Base-by-base conservation (phyloP, 495 filamentous ascomycete species). In the Delitschia confertaspora region DNA sequence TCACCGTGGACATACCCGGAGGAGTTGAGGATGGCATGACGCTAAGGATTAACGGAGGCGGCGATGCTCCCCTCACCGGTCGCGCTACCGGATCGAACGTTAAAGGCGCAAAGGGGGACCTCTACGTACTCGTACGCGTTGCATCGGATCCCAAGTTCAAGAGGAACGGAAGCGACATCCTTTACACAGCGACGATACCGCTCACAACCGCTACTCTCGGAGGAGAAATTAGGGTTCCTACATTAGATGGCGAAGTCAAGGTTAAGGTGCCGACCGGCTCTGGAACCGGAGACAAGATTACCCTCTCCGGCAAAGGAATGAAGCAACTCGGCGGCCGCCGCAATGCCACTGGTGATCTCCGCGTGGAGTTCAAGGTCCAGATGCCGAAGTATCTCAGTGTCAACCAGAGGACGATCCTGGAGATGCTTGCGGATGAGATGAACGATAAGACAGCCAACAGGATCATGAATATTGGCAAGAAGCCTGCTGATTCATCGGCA, bases 21-120 rank as follows among this genome's bases (percentile, higher is more conserved):
- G 91, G 91, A 50, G 81, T 98, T 24, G 91, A 95, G 53, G 89
- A 96, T 66, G 88, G 91, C 27, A 95, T 95, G 88, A 74, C 82
- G 32, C 61, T 98, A 55, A 72, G 84, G 34, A 70, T 98, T 13
- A 68, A 69, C 31, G 82, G 80, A 4, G 87, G 93, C 59, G 91
- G 91, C 41, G 88, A 98, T 60, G 79, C 85, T 10, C 83, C 91
- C 8, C 70, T 79, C 19, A 84, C 79, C 16, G 83, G 85, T 42
- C 69, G 73, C 6, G 60, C 75, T 6, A 65, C 73, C 5, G 69
- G 74, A 11, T 63, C 77, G 21, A 75, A 76, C 30, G 63, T 74
- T 22, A 68, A 70, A 39, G 76, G 75, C 16, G 65, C 72, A 43
- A 77, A 72, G 20, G 91, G 91, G 51, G 88, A 98, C 60, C 75